Evolutionary conservation across 2,329 filamentous ascomycete genomes (phyloP).

Genomic region (Claviceps monticola): DNA sequence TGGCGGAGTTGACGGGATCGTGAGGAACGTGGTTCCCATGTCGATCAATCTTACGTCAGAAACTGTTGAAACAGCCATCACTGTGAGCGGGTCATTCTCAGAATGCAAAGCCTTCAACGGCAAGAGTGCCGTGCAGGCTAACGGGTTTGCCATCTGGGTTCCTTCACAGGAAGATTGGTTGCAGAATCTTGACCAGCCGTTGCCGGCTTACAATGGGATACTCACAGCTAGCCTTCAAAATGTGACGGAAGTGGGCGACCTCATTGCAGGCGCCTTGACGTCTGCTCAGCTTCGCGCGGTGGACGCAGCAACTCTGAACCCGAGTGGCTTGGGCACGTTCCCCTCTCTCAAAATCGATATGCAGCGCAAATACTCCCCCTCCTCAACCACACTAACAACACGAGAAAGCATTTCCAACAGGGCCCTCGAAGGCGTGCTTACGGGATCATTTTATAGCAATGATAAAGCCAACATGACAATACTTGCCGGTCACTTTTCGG

Average conservation of each 20-base stretch:
- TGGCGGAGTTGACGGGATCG: conserved; percentile 69
- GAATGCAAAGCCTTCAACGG: conserved; percentile 54
- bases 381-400: conserved; percentile 25
- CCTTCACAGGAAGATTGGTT: conserved; percentile 79
- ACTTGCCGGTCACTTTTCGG: conserved; percentile 74
- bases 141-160: conserved; percentile 85
- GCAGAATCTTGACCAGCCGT: conserved; percentile 54
- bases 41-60: conserved; percentile 61
- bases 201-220: conserved; percentile 55
- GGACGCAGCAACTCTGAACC: conserved; percentile 54
- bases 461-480: conserved; percentile 69
- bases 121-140: conserved; percentile 45
- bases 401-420: conserved; percentile 28
- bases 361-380: conserved; percentile 5
- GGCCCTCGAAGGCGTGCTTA: conserved; percentile 53
- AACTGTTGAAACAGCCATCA: conserved; percentile 58
- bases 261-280: conserved; percentile 74
- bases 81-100: conserved; percentile 68
- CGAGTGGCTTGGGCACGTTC: conserved; percentile 38
- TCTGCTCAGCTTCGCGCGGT: conserved; percentile 61
- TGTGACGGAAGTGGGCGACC: conserved; percentile 44
- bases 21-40: conserved; percentile 62
- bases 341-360: conserved; percentile 40
- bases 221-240: conserved; percentile 57
- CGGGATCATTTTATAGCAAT: conserved; percentile 63